Evolutionary conservation across 257 asterid species (phyloP).

Genomic region (Solanum appendiculatum): DNA sequence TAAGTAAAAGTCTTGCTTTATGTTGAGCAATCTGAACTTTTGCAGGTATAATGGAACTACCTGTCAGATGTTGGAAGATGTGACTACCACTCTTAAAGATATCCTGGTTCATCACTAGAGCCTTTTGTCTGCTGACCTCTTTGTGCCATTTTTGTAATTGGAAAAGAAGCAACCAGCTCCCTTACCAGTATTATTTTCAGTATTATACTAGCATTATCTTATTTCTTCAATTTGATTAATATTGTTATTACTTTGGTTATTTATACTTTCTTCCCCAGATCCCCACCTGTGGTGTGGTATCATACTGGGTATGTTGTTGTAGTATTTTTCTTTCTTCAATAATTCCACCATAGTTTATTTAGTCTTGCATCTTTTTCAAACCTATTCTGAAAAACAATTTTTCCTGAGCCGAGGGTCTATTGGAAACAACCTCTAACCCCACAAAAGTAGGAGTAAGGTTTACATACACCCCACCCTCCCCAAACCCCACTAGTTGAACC

Average conservation of each 20-base stretch:
- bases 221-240: neutral
- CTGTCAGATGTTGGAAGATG: conserved; percentile 56
- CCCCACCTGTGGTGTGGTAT: neutral
- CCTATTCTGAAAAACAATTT: neutral
- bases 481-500: neutral
- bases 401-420: neutral
- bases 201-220: neutral
- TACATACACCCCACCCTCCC: neutral
- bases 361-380: neutral
- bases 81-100: conserved; percentile 72
- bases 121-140: neutral
- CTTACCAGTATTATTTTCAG: neutral
- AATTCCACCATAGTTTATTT: neutral
- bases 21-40: conserved; percentile 9
- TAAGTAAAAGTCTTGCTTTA: neutral
- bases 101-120: conserved; percentile 55
- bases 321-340: neutral
- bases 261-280: neutral
- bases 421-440: neutral
- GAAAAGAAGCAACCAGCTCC: neutral
- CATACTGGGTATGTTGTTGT: neutral
- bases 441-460: neutral
- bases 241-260: neutral
- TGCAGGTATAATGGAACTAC: conserved; percentile 94
- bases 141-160: neutral